Base-by-base conservation (phyloP, 441 rosid species). In the Adansonia rubrostipa region DNA sequence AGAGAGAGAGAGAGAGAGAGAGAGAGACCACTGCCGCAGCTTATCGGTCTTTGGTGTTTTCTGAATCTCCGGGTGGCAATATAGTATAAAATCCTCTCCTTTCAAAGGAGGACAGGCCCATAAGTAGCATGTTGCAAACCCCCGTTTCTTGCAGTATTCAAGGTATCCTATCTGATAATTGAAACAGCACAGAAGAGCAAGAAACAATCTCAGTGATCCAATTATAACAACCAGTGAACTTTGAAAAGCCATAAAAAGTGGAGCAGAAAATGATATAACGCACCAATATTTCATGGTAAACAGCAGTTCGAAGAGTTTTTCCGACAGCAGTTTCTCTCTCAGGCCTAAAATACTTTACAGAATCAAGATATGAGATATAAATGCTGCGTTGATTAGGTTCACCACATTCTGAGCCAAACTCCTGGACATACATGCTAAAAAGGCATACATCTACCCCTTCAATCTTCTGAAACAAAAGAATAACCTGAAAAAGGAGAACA, bases 41-140 rank as follows among this genome's bases (percentile, higher is more conserved):
- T 92, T 92, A 87, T 90, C 94, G 61, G 89, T 56, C 81, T 87
- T 86, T 48, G 95, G 98, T 0, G 88, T 93, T 82, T 91, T 88
- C 85, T 93, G 98, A 84, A 77, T 81, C 78, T 87, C 90, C 60
- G 97, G 97, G 87, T 93, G 98, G 79, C 91, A 90, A 67, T 91
- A 85, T 76, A 93, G 77, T 60, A 93, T 90, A 80, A 89, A 92
- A 81, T 93, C 98, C 84, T 89, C 93, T 69, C 94, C 98, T 76
- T 86, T 88, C 17, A 24, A n/a, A 33, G 98, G 97, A n/a, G 98
- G 95, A 82, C 95, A 93, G 20, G 92, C 91, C 95, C 98, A 93
- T 78, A 93, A 79, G 57, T 93, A 90, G 84, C 89, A 87, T 47
- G 89, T 88, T 11, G 85, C 83, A 84, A 93, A 93, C 71, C 97